Percentiles rank a stretch among this genome's conserved stretches.
Conservation (phyloP, 768 basidiomycete species). For the Dacryopinax spathularia region DNA sequence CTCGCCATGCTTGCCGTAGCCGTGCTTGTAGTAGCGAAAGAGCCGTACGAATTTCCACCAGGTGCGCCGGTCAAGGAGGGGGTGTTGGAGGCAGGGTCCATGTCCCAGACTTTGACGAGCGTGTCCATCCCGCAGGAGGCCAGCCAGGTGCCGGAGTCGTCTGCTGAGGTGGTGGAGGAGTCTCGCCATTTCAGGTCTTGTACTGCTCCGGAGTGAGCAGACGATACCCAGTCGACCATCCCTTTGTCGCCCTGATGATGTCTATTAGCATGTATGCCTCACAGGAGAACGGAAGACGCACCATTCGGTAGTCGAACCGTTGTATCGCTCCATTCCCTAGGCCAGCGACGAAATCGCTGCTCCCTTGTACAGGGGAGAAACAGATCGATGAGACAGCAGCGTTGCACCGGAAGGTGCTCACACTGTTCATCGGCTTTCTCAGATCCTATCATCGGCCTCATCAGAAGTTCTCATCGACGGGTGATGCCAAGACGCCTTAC, state of each 20-base stretch:
- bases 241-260: conserved; percentile 3
- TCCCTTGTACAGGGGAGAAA: not conserved
- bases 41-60: not conserved
- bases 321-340: not conserved
- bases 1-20: not conserved
- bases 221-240: not conserved
- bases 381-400: not conserved
- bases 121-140: conserved; percentile 1
- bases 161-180: not conserved
- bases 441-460: not conserved
- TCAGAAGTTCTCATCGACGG: no score
- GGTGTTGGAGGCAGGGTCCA: not conserved
- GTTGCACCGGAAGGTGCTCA: not conserved
- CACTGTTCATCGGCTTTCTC: not conserved
- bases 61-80: not conserved
- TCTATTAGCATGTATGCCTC: no score
- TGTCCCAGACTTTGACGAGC: not conserved
- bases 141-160: not conserved
- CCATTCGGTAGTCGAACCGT: not conserved
- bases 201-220: not conserved
- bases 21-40: not conserved
- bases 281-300: not conserved
- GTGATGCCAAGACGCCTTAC: not conserved
- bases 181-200: conserved; percentile 1
- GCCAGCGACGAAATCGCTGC: not conserved